A percentile compares a stretch with the other conserved stretches of the same genome.
phyloP scores from a whole-genome alignment of 2,329 filamentous ascomycete genomes.

The Fonsecaea erecta region DNA sequence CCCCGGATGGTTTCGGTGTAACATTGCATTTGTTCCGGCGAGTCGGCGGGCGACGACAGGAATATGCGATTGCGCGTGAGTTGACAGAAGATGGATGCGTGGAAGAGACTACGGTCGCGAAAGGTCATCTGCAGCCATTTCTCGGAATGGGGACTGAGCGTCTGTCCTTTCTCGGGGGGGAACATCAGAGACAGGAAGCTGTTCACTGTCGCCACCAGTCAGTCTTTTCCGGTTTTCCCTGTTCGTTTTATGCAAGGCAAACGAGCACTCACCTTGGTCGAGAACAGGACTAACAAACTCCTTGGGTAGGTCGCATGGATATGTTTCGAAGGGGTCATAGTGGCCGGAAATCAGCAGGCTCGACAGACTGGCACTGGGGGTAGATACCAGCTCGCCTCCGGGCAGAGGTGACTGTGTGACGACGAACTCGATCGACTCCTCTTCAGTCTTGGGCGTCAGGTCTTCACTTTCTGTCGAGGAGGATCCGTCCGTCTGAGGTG shows the following conservation, averaged over 20 bases:
- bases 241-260: background rate
- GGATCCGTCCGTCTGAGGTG: slow-evolving; percentile 11
- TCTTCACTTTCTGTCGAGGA: slow-evolving; percentile 23
- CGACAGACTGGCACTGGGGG: slow-evolving; percentile 12
- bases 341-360: slow-evolving; percentile 23
- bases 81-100: slow-evolving; percentile 33
- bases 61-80: slow-evolving; percentile 29
- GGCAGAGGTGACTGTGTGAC: background rate
- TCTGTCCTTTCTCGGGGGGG: slow-evolving; percentile 25
- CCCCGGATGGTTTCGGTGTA: slow-evolving; percentile 44
- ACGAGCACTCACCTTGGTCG: slow-evolving; percentile 24
- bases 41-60: slow-evolving; percentile 17
- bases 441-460: slow-evolving; percentile 22
- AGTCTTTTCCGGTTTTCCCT: background rate
- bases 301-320: slow-evolving; percentile 28
- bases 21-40: slow-evolving; percentile 30
- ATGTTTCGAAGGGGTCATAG: slow-evolving; percentile 29
- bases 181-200: slow-evolving; percentile 30
- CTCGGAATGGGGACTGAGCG: slow-evolving; percentile 20
- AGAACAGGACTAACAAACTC: slow-evolving; percentile 30
- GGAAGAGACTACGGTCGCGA: slow-evolving; percentile 32
- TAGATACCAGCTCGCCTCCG: slow-evolving; percentile 6
- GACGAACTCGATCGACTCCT: slow-evolving; percentile 3
- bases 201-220: slow-evolving; percentile 9
- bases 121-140: slow-evolving; percentile 31